phyloP scores from a whole-genome alignment of 2,329 filamentous ascomycete genomes.

The Monosporascus sp. region DNA sequence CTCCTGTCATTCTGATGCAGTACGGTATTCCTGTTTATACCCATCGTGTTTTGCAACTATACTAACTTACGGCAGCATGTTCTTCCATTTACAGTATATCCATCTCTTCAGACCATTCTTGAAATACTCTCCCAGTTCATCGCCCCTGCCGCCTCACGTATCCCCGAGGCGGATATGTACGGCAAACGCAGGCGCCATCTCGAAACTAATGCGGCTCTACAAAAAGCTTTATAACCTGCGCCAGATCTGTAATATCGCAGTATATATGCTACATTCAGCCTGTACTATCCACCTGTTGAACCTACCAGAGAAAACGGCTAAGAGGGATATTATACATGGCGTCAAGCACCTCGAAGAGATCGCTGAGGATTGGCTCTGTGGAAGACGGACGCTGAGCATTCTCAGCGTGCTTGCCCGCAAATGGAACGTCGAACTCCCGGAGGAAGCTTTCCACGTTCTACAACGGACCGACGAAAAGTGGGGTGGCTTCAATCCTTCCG shows the following conservation, averaged over 20 bases:
- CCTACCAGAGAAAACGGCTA: conserved; percentile 84
- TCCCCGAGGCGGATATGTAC: conserved; percentile 89
- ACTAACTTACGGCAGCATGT: conserved; percentile 64
- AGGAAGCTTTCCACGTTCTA: conserved; percentile 74
- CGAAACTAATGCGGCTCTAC: conserved; percentile 89
- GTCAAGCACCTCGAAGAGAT: conserved; percentile 93
- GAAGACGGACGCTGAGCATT: conserved; percentile 77
- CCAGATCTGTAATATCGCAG: conserved; percentile 93
- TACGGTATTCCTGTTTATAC: conserved; percentile 43
- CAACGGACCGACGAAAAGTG: conserved; percentile 74
- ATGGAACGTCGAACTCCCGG: conserved; percentile 82
- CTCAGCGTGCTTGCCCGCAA: conserved; percentile 80
- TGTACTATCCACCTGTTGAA: conserved; percentile 94
- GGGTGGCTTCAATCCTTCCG: conserved; percentile 61
- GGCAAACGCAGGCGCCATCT: conserved; percentile 81
- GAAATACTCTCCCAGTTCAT: conserved; percentile 77
- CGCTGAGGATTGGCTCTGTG: conserved; percentile 89
- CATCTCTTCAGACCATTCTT: conserved; percentile 93
- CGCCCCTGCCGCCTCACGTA: conserved; percentile 78
- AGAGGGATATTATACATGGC: conserved; percentile 83
- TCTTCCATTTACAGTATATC: conserved; percentile 92
- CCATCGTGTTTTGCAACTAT: not conserved
- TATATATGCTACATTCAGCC: conserved; percentile 92
- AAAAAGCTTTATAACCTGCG: conserved; percentile 86
- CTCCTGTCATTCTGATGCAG: conserved; percentile 77